These are phyloP conservation scores for Hemileia vastatrix DNA, from an alignment of 1,284 basidiomycete genomes.

Conservation along the genomic window DNA sequence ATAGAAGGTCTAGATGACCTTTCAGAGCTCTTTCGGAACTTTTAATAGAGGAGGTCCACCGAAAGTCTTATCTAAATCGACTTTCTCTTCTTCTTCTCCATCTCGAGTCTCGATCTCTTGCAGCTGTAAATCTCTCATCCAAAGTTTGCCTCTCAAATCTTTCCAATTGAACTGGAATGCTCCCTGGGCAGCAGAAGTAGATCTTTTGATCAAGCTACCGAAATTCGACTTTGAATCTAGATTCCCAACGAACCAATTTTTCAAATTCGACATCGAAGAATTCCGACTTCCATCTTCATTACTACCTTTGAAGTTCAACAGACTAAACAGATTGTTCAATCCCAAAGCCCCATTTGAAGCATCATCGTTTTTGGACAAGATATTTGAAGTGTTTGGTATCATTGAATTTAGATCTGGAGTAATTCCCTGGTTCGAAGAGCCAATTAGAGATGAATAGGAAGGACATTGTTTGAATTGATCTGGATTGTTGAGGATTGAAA, in stretches of 20 bases:
- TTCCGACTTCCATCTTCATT: too few relatives aligned
- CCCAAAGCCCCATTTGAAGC: too few relatives aligned
- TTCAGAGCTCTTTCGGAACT: neutral
- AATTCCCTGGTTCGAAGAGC: too few relatives aligned
- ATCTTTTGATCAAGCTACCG: neutral
- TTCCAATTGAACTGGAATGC: neutral
- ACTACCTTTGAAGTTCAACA: too few relatives aligned
- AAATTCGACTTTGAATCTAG: neutral
- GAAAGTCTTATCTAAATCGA: neutral
- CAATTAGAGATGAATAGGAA: too few relatives aligned
- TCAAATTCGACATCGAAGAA: too few relatives aligned
- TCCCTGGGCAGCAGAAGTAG: too few relatives aligned
- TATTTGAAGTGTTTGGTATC: too few relatives aligned
- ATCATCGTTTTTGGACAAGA: too few relatives aligned
- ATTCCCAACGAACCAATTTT: neutral
- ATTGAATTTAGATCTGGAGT: too few relatives aligned
- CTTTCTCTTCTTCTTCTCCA: neutral
- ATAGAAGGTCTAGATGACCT: neutral
- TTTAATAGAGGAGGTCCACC: neutral
- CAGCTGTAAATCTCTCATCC: too few relatives aligned
- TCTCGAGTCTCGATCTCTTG: neutral
- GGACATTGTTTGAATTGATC: constrained; percentile 18
- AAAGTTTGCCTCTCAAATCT: neutral
- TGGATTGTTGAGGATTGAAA: neutral
- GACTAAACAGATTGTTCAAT: too few relatives aligned